These are phyloP conservation scores for Vitis hybrid DNA, from an alignment of 177 flowering plant species.

Conservation along the genomic window DNA sequence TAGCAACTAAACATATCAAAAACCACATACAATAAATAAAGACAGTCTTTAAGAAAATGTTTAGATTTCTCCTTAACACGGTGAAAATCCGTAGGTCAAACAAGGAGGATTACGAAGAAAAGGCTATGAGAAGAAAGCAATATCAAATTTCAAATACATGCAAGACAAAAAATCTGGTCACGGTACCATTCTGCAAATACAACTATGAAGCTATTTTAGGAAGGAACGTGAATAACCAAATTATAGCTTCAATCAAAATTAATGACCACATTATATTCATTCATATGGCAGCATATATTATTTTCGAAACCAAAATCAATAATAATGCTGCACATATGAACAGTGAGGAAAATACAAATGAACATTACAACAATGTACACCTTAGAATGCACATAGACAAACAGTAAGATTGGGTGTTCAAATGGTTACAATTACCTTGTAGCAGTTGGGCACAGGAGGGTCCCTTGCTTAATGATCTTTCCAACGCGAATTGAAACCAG, in stretches of 20 bases:
- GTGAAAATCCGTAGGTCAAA: not conserved
- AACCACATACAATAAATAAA: not conserved
- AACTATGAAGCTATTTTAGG: too few species aligned
- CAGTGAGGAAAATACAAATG: too few species aligned
- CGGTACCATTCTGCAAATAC: too few species aligned
- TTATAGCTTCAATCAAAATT: too few species aligned
- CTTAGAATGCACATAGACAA: not conserved
- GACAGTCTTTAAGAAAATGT: not conserved
- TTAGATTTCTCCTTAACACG: not conserved
- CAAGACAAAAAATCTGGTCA: too few species aligned
- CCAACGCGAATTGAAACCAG: conserved; percentile 94
- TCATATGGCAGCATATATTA: not conserved
- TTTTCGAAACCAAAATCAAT: not conserved
- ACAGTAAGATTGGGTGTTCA: not conserved
- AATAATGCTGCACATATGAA: not conserved
- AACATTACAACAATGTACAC: not conserved
- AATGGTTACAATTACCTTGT: conserved; percentile 51
- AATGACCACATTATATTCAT: too few species aligned
- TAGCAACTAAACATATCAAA: too few species aligned
- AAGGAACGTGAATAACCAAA: too few species aligned
- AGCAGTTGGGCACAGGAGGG: conserved; percentile 61
- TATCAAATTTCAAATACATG: too few species aligned
- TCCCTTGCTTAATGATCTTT: conserved; percentile 75
- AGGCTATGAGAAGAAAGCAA: not conserved
- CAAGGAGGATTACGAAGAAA: not conserved